Evolutionary conservation across 306 rosid genomes (phyloP), one percentile per base, ranked within the genome.

Genomic region (Biancaea sappan): DNA sequence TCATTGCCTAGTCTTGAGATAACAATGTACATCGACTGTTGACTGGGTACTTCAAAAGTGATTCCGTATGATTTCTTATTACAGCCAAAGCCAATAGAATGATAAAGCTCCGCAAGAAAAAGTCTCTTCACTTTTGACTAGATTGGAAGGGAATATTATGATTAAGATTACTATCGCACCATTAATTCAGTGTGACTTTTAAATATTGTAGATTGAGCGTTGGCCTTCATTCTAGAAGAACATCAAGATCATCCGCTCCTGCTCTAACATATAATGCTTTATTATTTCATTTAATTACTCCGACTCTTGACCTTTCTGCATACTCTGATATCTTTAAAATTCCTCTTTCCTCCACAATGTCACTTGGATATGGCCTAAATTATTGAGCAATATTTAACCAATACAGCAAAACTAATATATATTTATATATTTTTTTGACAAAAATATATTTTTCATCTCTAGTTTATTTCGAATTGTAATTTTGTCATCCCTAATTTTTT

Each of bases 61-160:
- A 58, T 35, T 12, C 1, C 31, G 29, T 18, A 35, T n/a, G 48
- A 19, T 37, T 62, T 35, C 29, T 18, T 10, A 9, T 11, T n/a
- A 3, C 15, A 21, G 69, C 5, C 50, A 25, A 38, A 19, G 50
- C 50, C 51, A 62, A 18, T 19, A 34, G 28, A 8, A 22, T 24
- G 50, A 46, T 34, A 19, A 16, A 8, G 52, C 34, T 47, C 38
- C 29, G 48, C 7, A 3, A 44, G 4, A n/a, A 61, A 73, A 73
- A 25, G 59, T 48, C 1, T 32, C 38, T 61, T 73, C 47, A 51
- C 71, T 59, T 64, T 70, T 70, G 77, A 78, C 77, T 13, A 28
- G 16, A 62, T 50, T 10, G 46, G 71, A 34, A n/a, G 34, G 2
- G 4, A 8, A 9, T 8, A 10, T 13, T 13, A 51, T 63, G 51